A percentile compares a stretch with the other conserved stretches of the same genome.
These are phyloP conservation scores for Herpetomonas samuelpessoai DNA, from an alignment of 208 protist genomes.

Conservation along the genomic window DNA sequence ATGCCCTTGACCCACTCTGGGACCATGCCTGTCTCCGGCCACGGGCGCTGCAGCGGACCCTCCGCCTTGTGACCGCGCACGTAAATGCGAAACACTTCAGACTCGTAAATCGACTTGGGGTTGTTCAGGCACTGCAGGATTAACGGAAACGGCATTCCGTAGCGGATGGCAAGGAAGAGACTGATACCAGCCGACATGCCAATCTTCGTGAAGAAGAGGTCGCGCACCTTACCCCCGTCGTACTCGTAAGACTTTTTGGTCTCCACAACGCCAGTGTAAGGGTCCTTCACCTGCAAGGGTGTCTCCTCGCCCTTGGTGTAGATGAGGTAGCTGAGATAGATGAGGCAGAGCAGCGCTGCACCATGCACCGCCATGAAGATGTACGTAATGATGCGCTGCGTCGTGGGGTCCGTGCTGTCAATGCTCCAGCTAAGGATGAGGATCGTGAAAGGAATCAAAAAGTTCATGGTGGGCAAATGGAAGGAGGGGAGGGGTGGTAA, in stretches of 20 bases:
- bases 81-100: conserved; percentile 69
- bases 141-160: conserved; percentile 63
- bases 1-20: conserved; percentile 59
- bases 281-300: conserved; percentile 47
- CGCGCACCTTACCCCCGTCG: conserved; percentile 66
- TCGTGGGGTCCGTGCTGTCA: conserved; percentile 71
- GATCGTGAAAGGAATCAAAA: conserved; percentile 57
- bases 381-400: conserved; percentile 42
- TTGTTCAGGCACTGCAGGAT: conserved; percentile 85
- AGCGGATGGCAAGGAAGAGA: conserved; percentile 48
- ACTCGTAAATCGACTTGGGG: conserved; percentile 58
- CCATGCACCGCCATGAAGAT: conserved; percentile 61
- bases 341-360: conserved; percentile 27
- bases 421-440: conserved; percentile 79
- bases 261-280: conserved; percentile 42
- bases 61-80: conserved; percentile 37
- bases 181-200: conserved; percentile 45
- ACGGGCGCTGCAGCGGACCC: conserved; percentile 64
- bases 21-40: conserved; percentile 47
- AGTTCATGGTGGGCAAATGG: conserved; percentile 47
- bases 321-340: conserved; percentile 58
- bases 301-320: conserved; percentile 33
- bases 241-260: conserved; percentile 59
- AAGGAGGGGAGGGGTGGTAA: neutral
- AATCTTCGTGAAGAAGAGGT: conserved; percentile 61